Conservation (phyloP, 257 asterid species). For the Solanum ossicruentum region DNA sequence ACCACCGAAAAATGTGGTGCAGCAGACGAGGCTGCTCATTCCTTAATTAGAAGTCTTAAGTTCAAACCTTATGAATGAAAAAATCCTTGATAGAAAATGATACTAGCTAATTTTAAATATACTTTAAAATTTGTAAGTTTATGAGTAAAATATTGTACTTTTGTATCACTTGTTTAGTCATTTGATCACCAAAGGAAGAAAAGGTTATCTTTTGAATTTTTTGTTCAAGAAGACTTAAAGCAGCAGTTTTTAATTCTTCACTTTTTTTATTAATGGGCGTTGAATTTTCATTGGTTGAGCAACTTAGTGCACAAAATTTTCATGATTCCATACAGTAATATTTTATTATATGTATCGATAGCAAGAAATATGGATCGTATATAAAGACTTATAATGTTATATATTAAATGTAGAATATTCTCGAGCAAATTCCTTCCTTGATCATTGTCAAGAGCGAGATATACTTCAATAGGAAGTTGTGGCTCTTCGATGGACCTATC, state of each 20-base stretch:
- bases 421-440: background rate
- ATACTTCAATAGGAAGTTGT: background rate
- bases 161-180: background rate
- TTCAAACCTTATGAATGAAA: too few relatives aligned
- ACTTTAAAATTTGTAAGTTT: background rate
- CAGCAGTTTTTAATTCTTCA: background rate
- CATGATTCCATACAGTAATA: background rate
- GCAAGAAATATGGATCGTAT: background rate
- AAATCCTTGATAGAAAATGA: too few relatives aligned
- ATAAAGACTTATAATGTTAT: background rate
- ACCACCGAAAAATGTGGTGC: too few relatives aligned
- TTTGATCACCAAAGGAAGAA: conserved; percentile 4
- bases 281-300: background rate
- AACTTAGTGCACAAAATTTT: background rate
- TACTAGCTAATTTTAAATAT: too few relatives aligned
- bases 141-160: background rate
- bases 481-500: too few relatives aligned
- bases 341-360: background rate
- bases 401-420: background rate
- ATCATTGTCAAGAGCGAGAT: background rate
- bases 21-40: too few relatives aligned
- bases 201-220: background rate
- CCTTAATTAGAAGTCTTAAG: too few relatives aligned
- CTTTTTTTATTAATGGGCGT: background rate
- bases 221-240: background rate